Evolutionary conservation across 2,329 filamentous ascomycete genomes (phyloP).

Genomic region (Aspergillus brunneoviolaceus): DNA sequence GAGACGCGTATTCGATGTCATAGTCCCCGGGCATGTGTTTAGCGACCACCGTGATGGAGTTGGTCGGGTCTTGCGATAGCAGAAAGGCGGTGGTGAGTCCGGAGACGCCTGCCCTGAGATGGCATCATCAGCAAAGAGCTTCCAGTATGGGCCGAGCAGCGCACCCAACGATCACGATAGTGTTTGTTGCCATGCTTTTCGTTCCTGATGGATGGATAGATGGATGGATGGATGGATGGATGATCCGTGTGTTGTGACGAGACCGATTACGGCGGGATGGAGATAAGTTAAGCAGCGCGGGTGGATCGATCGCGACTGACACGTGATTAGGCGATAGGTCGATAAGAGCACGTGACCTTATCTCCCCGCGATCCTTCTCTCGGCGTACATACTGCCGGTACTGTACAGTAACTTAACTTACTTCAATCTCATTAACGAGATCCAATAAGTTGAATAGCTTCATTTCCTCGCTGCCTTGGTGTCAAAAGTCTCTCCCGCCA

Average conservation of each 20-base stretch:
- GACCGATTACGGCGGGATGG: background rate
- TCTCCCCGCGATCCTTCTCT: too few relatives aligned
- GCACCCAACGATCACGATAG: background rate
- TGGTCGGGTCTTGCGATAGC: background rate
- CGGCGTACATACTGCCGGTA: too few relatives aligned
- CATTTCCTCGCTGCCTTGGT: too few relatives aligned
- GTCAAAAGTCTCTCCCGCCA: too few relatives aligned
- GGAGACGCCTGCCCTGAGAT: background rate
- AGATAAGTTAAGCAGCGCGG: background rate
- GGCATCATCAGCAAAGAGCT: too few relatives aligned
- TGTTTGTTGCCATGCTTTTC: background rate
- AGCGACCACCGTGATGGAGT: conserved; percentile 63
- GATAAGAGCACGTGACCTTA: too few relatives aligned
- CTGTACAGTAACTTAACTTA: too few relatives aligned
- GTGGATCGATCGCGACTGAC: background rate
- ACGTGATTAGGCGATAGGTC: too few relatives aligned
- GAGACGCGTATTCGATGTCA: conserved; percentile 82
- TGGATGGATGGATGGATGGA: background rate
- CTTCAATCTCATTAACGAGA: too few relatives aligned
- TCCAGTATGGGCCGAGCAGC: background rate
- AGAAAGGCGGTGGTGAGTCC: background rate
- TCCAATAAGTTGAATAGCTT: too few relatives aligned
- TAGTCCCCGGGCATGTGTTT: conserved; percentile 93
- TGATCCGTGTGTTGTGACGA: background rate
- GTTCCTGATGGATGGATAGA: background rate